Percentiles rank a stretch among this genome's conserved stretches.
phyloP scores from a whole-genome alignment of 73 alveolate genomes.

The Uronychia setigera region DNA sequence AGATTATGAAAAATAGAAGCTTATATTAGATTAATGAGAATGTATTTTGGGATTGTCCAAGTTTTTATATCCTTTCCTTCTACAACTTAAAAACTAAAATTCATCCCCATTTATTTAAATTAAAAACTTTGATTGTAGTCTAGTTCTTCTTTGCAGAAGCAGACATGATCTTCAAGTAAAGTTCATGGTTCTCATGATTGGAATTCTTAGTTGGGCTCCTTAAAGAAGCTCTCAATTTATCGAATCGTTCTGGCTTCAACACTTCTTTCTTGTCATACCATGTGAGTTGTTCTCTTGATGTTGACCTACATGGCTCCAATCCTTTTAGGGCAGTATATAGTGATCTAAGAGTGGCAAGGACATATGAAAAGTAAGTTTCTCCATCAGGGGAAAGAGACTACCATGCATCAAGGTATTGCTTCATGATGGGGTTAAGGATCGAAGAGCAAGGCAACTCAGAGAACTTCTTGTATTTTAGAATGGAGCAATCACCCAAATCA shows the following conservation, averaged over 20 bases:
- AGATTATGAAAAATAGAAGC: too few relatives aligned
- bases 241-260: neutral
- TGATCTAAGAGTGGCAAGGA: neutral
- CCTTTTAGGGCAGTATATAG: neutral
- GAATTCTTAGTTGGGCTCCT: too few relatives aligned
- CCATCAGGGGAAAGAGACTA: neutral
- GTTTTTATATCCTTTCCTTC: too few relatives aligned
- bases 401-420: conserved; percentile 7
- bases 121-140: too few relatives aligned
- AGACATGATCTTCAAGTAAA: too few relatives aligned
- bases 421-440: neutral
- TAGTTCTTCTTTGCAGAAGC: too few relatives aligned
- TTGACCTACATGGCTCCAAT: neutral
- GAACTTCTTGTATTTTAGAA: conserved; percentile 17
- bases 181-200: too few relatives aligned
- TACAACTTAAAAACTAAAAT: too few relatives aligned
- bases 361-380: neutral
- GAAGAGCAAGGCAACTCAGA: conserved; percentile 12
- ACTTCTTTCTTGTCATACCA: neutral
- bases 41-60: too few relatives aligned
- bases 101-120: too few relatives aligned
- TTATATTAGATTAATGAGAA: too few relatives aligned
- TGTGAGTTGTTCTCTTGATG: neutral
- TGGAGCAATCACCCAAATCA: neutral
- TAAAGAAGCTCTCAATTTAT: neutral